Base-by-base conservation (phyloP, 306 rosid species). In the Canavalia ensiformis region DNA sequence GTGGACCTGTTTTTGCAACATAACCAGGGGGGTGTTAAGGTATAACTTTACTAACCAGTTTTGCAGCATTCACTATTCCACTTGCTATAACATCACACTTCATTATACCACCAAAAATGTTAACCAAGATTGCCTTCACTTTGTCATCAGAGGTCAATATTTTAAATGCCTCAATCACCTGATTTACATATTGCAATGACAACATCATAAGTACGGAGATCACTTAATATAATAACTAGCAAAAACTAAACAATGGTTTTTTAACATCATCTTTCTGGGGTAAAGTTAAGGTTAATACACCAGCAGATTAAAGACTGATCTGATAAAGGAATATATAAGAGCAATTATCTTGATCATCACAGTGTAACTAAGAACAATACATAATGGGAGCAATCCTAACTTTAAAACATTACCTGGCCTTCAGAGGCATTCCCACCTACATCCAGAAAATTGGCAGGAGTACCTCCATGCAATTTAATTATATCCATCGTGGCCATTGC, bases 401-500 rank as follows among this genome's bases (percentile, higher is more conserved):
- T 74, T 50, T 54, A 33, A 45, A 72, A 55, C 72, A 83, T 90
- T 86, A 95, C 99, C 99, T 95, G 99, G 85, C 85, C 83, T 89
- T 95, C 99, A 57, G 99, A 93, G 69, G 99, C 99, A 93, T 90
- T 92, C 60, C 99, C 99, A 74, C 99, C 99, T 2, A 93, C 97
- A 81, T 95, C 99, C 64, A 95, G 88, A 83, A 95, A 95, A 90
- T 95, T 95, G 74, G 99, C 99, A 76, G 99, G 99, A 79, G 99
- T 95, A 82, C 99, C 99, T 31, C 99, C 99, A 64, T 85, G 98
- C 86, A 95, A 84, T 84, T 95, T 95, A 70, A 95, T 95, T 59
- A 95, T 95, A 81, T 95, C 99, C 99, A 95, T 95, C 8, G 99
- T 95, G 77, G 99, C 95, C 99, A 95, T 95, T 73, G 99, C 98